Conservation (phyloP, 75 land plant species). For the Sequoiadendron giganteum region DNA sequence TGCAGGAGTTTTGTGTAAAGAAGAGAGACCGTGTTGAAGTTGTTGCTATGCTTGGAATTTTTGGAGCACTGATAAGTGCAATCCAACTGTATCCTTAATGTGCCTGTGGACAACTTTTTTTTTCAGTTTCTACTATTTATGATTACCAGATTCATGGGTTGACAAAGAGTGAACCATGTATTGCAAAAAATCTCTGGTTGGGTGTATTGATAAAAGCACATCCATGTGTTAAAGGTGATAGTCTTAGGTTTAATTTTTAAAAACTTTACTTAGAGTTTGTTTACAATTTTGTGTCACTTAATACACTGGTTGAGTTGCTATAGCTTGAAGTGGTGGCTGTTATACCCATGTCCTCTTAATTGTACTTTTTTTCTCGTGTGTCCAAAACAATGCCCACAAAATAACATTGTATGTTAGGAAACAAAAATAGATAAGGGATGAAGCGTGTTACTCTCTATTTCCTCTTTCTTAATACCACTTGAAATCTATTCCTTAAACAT, state of each 20-base stretch:
- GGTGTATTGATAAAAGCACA: background rate
- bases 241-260: background rate
- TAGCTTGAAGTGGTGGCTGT: background rate
- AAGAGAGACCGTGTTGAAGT: constrained; percentile 65
- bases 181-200: background rate
- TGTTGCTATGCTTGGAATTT: constrained; percentile 58
- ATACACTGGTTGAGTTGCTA: background rate
- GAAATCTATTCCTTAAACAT: background rate
- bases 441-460: background rate
- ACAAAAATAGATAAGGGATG: background rate
- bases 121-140: background rate
- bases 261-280: background rate
- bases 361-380: background rate
- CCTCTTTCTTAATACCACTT: background rate
- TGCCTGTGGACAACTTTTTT: background rate
- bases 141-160: background rate
- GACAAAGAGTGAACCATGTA: background rate
- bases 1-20: constrained; percentile 78
- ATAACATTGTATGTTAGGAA: background rate
- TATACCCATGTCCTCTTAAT: background rate
- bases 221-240: background rate
- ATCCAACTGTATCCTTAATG: constrained; percentile 59
- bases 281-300: background rate
- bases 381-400: background rate
- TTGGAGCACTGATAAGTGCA: constrained; percentile 57